Base-by-base conservation (phyloP, 768 basidiomycete species). In the Xanthoconium stramineum region DNA sequence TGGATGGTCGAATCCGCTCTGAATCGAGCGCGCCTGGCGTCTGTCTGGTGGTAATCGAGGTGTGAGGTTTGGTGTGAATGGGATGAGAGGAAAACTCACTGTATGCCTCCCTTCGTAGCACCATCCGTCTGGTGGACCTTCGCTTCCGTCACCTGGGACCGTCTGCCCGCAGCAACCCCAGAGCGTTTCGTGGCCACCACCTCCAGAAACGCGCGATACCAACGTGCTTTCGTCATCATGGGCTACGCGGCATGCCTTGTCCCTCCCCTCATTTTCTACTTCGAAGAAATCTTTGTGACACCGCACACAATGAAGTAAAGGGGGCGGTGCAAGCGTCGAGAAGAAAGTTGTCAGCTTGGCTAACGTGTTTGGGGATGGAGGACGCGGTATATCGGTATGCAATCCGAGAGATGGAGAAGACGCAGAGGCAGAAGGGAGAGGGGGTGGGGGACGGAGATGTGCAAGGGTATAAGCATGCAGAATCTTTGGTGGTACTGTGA, bases 71-170 rank as follows among this genome's bases (percentile, higher is more conserved):
- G 51, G 24, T 24, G 37, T 48, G 42, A 30, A 39, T 11, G 29
- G 15, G 5, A n/a, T 8, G 53, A 29, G 44, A 46, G 52, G 28
- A 13, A 15, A 19, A 48, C 65, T 55, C 42, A 79, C 83, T 9
- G 89, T 91, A 68, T 92, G 89, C 68, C 79, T 81, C 5, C 89
- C 89, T 68, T 91, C 89, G 63, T 90, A 91, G 64, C 89, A 92
- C 88, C 88, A 92, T 1, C 89, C 90, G 65, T 90, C 88, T 2
- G 89, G 90, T 1, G 90, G 89, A 0, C 89, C 89, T 74, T 86
- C 86, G 58, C 89, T 86, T 1, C 90, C 89, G 59, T 86, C 83
- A 0, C 89, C 89, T 28, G 89, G 84, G 7, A 84, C 85, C 0
- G 81, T 85, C 64, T 79, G 76, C 9, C 81, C 86, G 68, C 89